These are phyloP conservation scores for Magnaporthiopsis incrustans DNA, from an alignment of 2,329 filamentous ascomycete genomes.

Conservation along the genomic window DNA sequence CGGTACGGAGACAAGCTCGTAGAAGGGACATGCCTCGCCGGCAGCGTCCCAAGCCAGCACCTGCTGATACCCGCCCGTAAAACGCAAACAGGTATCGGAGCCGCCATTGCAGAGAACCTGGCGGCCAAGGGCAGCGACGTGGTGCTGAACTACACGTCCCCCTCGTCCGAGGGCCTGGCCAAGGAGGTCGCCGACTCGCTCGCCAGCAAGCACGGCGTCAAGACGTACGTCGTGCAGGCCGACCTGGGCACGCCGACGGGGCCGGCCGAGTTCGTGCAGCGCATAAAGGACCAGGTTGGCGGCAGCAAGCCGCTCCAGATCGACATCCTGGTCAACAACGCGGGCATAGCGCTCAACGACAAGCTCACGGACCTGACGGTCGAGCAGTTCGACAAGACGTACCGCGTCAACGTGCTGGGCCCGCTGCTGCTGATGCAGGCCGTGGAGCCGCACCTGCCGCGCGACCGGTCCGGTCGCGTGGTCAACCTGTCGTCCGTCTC, in stretches of 20 bases:
- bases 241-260: conserved; percentile 59
- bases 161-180: conserved; percentile 31
- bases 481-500: conserved; percentile 49
- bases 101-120: conserved; percentile 55
- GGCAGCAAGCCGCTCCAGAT: conserved; percentile 48
- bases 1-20: background rate
- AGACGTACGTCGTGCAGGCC: conserved; percentile 57
- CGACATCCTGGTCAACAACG: conserved; percentile 85
- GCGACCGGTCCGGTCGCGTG: conserved; percentile 53
- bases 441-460: conserved; percentile 58
- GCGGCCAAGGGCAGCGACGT: conserved; percentile 63
- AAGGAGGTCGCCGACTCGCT: conserved; percentile 58
- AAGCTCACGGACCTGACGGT: conserved; percentile 52
- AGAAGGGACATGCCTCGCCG: background rate
- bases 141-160: conserved; percentile 60
- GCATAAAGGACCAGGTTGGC: conserved; percentile 46
- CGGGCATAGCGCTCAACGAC: conserved; percentile 62
- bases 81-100: conserved; percentile 56
- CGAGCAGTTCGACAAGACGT: conserved; percentile 62
- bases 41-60: background rate
- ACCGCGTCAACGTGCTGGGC: conserved; percentile 74
- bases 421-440: conserved; percentile 73
- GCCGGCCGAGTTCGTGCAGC: conserved; percentile 47
- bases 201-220: conserved; percentile 46
- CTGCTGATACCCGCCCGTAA: background rate